Conservation (phyloP, 495 filamentous ascomycete species). For the Eremomyces bilateralis region DNA sequence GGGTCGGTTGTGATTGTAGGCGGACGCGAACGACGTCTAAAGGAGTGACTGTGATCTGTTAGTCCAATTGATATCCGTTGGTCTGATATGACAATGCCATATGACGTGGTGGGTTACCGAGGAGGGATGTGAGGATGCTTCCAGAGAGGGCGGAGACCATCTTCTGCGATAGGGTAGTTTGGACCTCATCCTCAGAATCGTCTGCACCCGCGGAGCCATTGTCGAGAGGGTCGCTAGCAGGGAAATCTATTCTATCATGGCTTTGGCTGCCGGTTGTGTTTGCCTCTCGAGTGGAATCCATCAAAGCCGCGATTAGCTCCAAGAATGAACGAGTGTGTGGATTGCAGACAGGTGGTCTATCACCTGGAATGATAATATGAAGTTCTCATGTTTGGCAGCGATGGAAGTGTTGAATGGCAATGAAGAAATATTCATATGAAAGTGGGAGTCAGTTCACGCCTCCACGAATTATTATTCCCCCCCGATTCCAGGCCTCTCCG, state of each 20-base stretch:
- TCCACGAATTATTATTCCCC: too few relatives aligned
- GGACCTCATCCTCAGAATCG: constrained; percentile 18
- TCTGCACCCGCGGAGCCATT: constrained; percentile 18
- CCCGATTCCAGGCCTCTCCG: too few relatives aligned
- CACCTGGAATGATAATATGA: too few relatives aligned
- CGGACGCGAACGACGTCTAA: constrained; percentile 93
- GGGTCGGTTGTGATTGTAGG: constrained; percentile 65
- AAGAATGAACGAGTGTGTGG: neutral
- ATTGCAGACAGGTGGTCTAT: neutral
- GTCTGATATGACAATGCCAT: neutral
- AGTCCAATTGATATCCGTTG: too few relatives aligned
- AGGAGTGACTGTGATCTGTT: constrained; percentile 76
- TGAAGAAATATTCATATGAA: too few relatives aligned
- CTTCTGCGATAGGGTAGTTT: constrained; percentile 63
- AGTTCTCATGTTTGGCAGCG: too few relatives aligned
- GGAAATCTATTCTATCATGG: constrained; percentile 20
- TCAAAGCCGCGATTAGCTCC: neutral
- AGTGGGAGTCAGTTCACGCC: too few relatives aligned
- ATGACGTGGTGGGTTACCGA: constrained; percentile 35
- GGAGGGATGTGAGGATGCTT: constrained; percentile 68
- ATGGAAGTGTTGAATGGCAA: too few relatives aligned
- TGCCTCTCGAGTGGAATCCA: neutral
- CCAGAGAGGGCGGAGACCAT: constrained; percentile 88
- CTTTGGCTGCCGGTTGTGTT: constrained; percentile 5
- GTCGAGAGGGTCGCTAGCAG: constrained; percentile 3